Evolutionary conservation across 2,329 filamentous ascomycete genomes (phyloP).

Genomic region (Penicillium sp.): DNA sequence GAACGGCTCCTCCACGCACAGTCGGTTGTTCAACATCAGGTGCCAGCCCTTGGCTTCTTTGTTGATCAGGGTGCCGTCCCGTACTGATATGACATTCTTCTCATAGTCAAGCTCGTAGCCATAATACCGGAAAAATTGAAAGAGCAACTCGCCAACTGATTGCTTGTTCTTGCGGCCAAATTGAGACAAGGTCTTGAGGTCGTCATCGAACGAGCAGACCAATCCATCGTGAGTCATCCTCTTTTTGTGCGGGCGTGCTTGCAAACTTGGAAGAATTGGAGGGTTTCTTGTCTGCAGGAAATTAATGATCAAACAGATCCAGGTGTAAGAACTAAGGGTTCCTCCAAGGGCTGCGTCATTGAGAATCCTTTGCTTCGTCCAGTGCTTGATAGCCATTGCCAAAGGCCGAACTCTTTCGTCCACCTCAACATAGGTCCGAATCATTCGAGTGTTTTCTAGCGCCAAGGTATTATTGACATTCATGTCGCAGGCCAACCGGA

Average conservation of each 20-base stretch:
- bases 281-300: conserved; percentile 83
- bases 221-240: conserved; percentile 55
- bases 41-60: conserved; percentile 88
- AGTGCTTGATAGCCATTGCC: conserved; percentile 95
- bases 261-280: conserved; percentile 75
- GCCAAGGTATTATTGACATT: conserved; percentile 97
- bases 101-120: conserved; percentile 89
- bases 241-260: conserved; percentile 60
- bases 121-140: conserved; percentile 91
- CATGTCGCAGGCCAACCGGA: conserved; percentile 86
- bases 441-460: conserved; percentile 94
- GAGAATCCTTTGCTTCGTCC: conserved; percentile 83
- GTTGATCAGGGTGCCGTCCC: conserved; percentile 66
- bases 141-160: conserved; percentile 74
- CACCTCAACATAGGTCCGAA: conserved; percentile 89
- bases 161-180: conserved; percentile 75
- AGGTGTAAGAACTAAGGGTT: conserved; percentile 94
- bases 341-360: conserved; percentile 97
- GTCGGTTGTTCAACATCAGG: conserved; percentile 64
- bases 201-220: conserved; percentile 74
- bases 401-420: conserved; percentile 83
- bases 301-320: conserved; percentile 97
- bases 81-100: conserved; percentile 72
- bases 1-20: conserved; percentile 96
- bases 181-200: conserved; percentile 62